Percentiles rank a stretch among this genome's conserved stretches.
phyloP scores from a whole-genome alignment of 2,329 filamentous ascomycete genomes.

The Nothophoma quercina region DNA sequence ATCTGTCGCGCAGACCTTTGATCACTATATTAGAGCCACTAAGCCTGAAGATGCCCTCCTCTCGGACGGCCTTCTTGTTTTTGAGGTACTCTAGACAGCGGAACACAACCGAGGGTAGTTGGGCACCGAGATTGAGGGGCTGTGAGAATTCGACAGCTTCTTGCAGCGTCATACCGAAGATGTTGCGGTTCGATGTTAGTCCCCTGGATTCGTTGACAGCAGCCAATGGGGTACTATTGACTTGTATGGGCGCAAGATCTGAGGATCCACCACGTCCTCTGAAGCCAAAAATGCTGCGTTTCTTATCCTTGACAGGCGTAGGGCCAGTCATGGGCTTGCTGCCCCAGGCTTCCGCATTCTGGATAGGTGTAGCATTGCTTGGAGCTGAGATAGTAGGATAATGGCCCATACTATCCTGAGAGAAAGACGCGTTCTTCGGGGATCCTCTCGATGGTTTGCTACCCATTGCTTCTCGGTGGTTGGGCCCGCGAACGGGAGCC shows the following conservation, averaged over 20 bases:
- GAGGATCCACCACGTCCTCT: conserved; percentile 72
- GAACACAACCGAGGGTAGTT: conserved; percentile 91
- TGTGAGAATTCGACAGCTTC: conserved; percentile 86
- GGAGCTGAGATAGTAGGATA: conserved; percentile 76
- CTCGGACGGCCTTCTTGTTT: conserved; percentile 77
- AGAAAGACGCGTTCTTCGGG: conserved; percentile 47
- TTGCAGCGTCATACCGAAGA: conserved; percentile 84
- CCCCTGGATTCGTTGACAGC: conserved; percentile 32
- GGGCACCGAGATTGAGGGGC: conserved; percentile 74
- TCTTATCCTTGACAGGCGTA: conserved; percentile 79
- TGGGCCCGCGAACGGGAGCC: conserved; percentile 61
- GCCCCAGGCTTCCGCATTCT: conserved; percentile 86
- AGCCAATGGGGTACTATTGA: conserved; percentile 24
- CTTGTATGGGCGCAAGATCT: conserved; percentile 60
- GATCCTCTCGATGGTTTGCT: conserved; percentile 34
- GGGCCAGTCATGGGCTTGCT: conserved; percentile 67
- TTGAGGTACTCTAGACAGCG: conserved; percentile 93
- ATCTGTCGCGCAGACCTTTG: conserved; percentile 87
- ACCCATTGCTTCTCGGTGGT: conserved; percentile 37
- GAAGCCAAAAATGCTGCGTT: conserved; percentile 73
- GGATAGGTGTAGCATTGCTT: conserved; percentile 83
- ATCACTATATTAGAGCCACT: conserved; percentile 97
- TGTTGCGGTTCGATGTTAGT: conserved; percentile 60
- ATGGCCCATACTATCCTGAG: conserved; percentile 34
- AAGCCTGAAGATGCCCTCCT: conserved; percentile 95